phyloP scores from a whole-genome alignment of 2,329 filamentous ascomycete species.

The Coniochaeta hoffmannii region DNA sequence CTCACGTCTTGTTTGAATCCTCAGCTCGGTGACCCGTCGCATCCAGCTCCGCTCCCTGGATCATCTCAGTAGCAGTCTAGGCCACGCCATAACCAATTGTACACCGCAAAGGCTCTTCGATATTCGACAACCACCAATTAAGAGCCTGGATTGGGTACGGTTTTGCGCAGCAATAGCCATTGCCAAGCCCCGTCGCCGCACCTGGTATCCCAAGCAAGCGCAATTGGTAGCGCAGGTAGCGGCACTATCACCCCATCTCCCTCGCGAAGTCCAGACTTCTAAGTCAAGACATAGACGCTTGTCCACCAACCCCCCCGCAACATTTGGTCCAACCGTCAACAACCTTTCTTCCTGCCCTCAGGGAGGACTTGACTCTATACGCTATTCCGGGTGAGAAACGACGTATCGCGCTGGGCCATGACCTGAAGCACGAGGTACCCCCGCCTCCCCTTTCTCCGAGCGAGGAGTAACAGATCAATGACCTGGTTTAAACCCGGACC shows the following conservation, averaged over 20 bases:
- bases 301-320: no score
- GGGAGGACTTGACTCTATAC: no score
- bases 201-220: not conserved
- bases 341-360: not conserved
- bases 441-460: not conserved
- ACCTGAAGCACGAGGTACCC: not conserved
- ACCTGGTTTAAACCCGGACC: not conserved
- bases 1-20: not conserved
- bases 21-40: not conserved
- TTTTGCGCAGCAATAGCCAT: not conserved
- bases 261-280: no score
- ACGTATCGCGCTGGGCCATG: not conserved
- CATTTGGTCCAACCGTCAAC: not conserved
- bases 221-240: not conserved
- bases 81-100: not conserved
- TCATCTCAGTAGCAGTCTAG: no score
- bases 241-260: not conserved
- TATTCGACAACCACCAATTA: slow-evolving; percentile 1
- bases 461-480: not conserved
- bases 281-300: no score
- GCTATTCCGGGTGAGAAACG: not conserved
- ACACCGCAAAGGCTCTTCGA: not conserved
- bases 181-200: not conserved
- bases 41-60: not conserved
- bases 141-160: not conserved